A percentile compares a stretch with the other conserved stretches of the same genome.
phyloP scores from a whole-genome alignment of 2,329 filamentous ascomycete species.

The Grosmannia huntii region DNA sequence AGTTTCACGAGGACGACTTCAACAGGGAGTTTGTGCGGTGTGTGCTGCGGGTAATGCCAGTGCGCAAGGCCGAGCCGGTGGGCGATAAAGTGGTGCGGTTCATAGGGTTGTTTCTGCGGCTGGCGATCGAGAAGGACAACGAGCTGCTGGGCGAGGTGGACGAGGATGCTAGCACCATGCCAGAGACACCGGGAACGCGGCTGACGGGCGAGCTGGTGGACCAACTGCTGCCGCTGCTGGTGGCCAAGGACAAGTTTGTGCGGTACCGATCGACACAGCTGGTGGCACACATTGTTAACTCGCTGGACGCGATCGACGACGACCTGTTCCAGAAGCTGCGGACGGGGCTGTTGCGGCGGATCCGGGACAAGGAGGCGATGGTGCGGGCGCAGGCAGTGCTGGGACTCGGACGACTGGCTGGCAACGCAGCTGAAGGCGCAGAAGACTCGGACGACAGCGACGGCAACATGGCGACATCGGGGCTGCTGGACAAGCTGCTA shows the following conservation, averaged over 20 bases:
- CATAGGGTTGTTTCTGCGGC: constrained; percentile 70
- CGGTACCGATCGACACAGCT: constrained; percentile 84
- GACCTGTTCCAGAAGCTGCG: constrained; percentile 76
- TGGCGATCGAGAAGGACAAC: constrained; percentile 57
- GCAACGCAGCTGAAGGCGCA: constrained; percentile 60
- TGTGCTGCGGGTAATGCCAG: constrained; percentile 64
- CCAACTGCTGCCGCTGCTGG: constrained; percentile 61
- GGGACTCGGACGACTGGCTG: constrained; percentile 73
- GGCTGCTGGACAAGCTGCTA: constrained; percentile 69
- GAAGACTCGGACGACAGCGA: constrained; percentile 54
- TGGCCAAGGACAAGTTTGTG: constrained; percentile 83
- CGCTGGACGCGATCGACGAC: constrained; percentile 81
- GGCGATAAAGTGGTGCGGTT: constrained; percentile 82
- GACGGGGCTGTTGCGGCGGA: constrained; percentile 66
- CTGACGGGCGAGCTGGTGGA: constrained; percentile 64
- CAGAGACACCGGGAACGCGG: constrained; percentile 73
- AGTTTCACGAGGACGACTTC: constrained; percentile 77
- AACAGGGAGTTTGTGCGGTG: constrained; percentile 77
- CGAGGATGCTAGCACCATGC: constrained; percentile 56
- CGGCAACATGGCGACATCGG: constrained; percentile 49
- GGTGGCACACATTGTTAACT: constrained; percentile 84
- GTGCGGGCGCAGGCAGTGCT: constrained; percentile 87
- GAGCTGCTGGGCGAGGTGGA: constrained; percentile 53
- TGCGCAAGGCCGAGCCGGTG: constrained; percentile 84
- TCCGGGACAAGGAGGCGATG: constrained; percentile 87